Evolutionary conservation across 495 filamentous ascomycete genomes (phyloP).

Genomic region (Aspergillus haitiensis): DNA sequence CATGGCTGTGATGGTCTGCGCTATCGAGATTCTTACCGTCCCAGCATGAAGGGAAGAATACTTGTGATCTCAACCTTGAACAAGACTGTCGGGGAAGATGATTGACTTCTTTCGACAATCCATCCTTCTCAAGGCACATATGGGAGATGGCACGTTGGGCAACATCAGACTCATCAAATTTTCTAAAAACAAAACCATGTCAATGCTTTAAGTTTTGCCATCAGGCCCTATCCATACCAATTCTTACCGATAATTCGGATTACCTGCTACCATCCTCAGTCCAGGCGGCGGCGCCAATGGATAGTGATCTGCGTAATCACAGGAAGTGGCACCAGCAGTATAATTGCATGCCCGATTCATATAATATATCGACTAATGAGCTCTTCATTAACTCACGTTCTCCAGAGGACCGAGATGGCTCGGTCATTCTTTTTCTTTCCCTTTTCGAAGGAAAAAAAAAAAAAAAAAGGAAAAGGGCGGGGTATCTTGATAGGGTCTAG

Average conservation of each 20-base stretch:
- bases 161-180: constrained; percentile 24
- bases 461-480: too few species aligned
- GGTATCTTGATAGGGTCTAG: too few species aligned
- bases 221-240: neutral
- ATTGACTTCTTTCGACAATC: constrained; percentile 26
- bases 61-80: constrained; percentile 42
- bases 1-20: constrained; percentile 52
- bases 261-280: constrained; percentile 72
- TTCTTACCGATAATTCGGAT: constrained; percentile 36
- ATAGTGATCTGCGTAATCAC: constrained; percentile 4
- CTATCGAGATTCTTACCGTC: constrained; percentile 57
- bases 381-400: neutral
- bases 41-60: constrained; percentile 60
- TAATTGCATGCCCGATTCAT: constrained; percentile 32
- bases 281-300: constrained; percentile 50
- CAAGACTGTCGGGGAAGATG: constrained; percentile 22
- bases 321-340: constrained; percentile 15
- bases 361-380: constrained; percentile 24
- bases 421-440: too few species aligned
- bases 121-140: constrained; percentile 26
- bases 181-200: constrained; percentile 9
- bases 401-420: neutral
- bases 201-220: neutral
- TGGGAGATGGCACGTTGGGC: constrained; percentile 29
- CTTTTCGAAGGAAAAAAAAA: too few species aligned